Base-by-base conservation (phyloP, 1,284 basidiomycete genomes). In the Mycosarcoma maydis region DNA sequence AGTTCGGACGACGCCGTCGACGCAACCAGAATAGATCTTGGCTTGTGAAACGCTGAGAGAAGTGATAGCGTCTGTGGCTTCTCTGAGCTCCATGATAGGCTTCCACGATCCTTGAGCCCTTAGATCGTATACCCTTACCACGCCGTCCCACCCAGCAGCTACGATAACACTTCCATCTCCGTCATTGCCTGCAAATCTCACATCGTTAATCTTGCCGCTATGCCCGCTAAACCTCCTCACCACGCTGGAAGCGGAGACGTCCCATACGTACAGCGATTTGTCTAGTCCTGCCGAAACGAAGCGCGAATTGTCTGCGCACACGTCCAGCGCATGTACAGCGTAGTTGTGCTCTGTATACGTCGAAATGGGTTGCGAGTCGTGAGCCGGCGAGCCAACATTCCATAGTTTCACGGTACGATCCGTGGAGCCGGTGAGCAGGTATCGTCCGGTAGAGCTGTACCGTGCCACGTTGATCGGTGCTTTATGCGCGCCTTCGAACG, bases 261-360 rank as follows among this genome's bases (percentile, higher is more conserved):
- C 96, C 95, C 95, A 98, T 20, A 97, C 83, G 73, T 94, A 94
- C 0, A 97, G 90, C 40, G 89, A 89, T 68, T 92, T 89, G 83
- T 99, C 96, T 4, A 92, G 93, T 34, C 96, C 96, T 23, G 90
- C 92, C 3, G 91, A 94, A 1, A 90, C 94, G 76, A 99, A 95
- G 73, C 90, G 90, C 41, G 90, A 89, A 83, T 98, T 98, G 83
- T 98, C 94, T 65, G 90, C 89, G 20, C 93, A 87, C 38, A 94
- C 95, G 70, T 56, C 87, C 46, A 98, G 85, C 0, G 92, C 92
- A 19, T 97, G 86, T 6, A 99, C 91, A 79, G 97, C 94, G 80
- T 97, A 94, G 29, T 91, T 92, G 82, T 98, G 95, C 1, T 91
- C 92, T 38, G 87, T 84, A 80, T 97, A 98, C 0, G 86, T 83